Base-by-base conservation (phyloP, 2,329 filamentous ascomycete genomes). In the Fusarium stilboides region DNA sequence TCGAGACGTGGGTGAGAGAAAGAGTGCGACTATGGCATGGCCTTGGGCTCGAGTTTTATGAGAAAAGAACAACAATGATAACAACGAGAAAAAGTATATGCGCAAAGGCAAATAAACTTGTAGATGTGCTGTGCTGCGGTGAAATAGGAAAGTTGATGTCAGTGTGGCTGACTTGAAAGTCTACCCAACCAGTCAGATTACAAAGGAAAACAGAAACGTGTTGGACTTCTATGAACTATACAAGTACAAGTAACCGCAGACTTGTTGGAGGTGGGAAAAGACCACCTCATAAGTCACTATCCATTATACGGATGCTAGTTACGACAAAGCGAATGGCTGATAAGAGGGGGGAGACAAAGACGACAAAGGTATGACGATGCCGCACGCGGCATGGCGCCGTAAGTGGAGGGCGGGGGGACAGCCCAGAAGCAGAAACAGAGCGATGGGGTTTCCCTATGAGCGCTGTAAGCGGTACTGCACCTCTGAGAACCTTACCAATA, bases 341-440 rank as follows among this genome's bases (percentile, higher is more conserved):
- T 66, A 55, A 62, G 62, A 69, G 55, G 47, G 46, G 54, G 47
- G 42, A 63, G 44, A 40, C 57, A 20, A 37, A 55, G 44, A 47
- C 40, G 51, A 60, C 53, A 22, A 54, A 51, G 55, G 47, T 52
- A 57, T 58, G 55, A 58, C 55, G 56, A 59, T 43, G 56, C 58
- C 52, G 66, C 66, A 70, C 66, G 47, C 66, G 62, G 66, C 64
- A 70, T 70, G 58, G 66, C 56, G 52, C 61, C 53, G 56, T 46
- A 61, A 63, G 62, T 57, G 51, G 55, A 69, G 51, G 56, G 65
- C 50, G 66, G 66, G 58, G 56, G 49, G 22, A 5, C n/a, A 47
- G 45, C 31, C 31, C 36, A 52, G 36, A 36, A 36, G 26, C 17
- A 20, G 46, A 39, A 17, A 14, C 46, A 19, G 10, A 31, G 28